Conservation (phyloP, 2,329 filamentous ascomycete species). For the Fusarium metavorans region DNA sequence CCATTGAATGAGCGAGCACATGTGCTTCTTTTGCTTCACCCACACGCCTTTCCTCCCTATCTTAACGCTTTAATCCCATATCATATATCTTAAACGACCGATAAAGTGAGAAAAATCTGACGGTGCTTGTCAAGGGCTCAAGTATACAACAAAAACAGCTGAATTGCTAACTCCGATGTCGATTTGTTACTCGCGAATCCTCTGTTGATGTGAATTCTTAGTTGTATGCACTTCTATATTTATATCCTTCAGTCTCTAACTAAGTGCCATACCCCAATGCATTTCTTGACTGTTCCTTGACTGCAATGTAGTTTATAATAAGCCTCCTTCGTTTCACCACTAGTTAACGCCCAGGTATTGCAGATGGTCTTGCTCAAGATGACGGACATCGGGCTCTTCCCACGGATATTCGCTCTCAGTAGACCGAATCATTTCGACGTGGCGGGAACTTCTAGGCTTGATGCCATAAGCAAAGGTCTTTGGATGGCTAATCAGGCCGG, state of each 20-base stretch:
- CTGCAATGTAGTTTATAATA: background rate
- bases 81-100: background rate
- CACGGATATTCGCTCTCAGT: slow-evolving; percentile 37
- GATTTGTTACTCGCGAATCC: background rate
- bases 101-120: background rate
- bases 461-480: slow-evolving; percentile 32
- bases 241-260: background rate
- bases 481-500: slow-evolving; percentile 36
- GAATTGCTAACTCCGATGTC: background rate
- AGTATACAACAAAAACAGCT: background rate
- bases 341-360: background rate
- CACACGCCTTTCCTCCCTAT: background rate
- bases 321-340: background rate
- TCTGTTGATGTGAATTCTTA: no score
- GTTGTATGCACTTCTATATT: background rate
- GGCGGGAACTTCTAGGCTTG: slow-evolving; percentile 27
- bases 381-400: slow-evolving; percentile 38
- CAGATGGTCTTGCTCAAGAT: slow-evolving; percentile 3
- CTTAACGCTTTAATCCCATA: background rate
- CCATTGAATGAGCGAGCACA: no score
- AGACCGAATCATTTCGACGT: slow-evolving; percentile 31
- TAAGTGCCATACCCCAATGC: background rate
- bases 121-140: no score
- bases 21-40: background rate
- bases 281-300: no score